Evolutionary conservation across 2,329 filamentous ascomycete species (phyloP).

Genomic region (Eutypella sp.): DNA sequence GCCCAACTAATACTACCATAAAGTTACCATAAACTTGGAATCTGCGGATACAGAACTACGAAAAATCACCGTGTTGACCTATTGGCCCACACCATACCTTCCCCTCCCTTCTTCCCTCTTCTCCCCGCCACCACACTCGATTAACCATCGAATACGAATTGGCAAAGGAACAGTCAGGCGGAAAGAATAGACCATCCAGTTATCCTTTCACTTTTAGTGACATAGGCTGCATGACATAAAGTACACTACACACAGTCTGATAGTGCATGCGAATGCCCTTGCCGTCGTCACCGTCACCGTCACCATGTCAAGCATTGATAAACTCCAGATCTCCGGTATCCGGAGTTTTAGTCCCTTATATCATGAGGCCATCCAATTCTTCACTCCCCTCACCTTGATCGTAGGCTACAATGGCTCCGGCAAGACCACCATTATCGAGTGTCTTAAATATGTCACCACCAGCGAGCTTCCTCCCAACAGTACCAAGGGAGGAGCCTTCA

Average conservation of each 20-base stretch:
- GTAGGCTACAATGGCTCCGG: slow-evolving; percentile 97
- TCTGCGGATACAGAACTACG: too few species aligned
- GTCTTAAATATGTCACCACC: slow-evolving; percentile 95
- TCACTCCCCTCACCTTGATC: slow-evolving; percentile 88
- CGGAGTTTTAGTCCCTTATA: slow-evolving; percentile 79
- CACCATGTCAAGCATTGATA: slow-evolving; percentile 76
- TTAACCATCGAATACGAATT: too few species aligned
- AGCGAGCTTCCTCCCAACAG: slow-evolving; percentile 90
- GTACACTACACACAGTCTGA: slow-evolving; percentile 6
- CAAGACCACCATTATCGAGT: slow-evolving; percentile 98
- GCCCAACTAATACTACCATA: too few species aligned
- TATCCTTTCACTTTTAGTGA: too few species aligned
- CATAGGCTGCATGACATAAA: too few species aligned
- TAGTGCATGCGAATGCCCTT: not conserved
- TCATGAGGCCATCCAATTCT: slow-evolving; percentile 78
- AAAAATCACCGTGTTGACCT: too few species aligned
- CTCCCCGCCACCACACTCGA: too few species aligned
- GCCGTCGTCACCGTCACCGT: not conserved
- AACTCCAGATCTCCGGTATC: slow-evolving; percentile 75
- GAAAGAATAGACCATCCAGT: too few species aligned
- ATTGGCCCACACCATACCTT: too few species aligned
- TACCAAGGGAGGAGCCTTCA: slow-evolving; percentile 76
- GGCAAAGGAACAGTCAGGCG: too few species aligned
- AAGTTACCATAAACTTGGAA: too few species aligned
- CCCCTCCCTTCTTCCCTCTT: too few species aligned